These are phyloP conservation scores for Russula sp. DNA, from an alignment of 768 basidiomycete species.

Conservation along the genomic window DNA sequence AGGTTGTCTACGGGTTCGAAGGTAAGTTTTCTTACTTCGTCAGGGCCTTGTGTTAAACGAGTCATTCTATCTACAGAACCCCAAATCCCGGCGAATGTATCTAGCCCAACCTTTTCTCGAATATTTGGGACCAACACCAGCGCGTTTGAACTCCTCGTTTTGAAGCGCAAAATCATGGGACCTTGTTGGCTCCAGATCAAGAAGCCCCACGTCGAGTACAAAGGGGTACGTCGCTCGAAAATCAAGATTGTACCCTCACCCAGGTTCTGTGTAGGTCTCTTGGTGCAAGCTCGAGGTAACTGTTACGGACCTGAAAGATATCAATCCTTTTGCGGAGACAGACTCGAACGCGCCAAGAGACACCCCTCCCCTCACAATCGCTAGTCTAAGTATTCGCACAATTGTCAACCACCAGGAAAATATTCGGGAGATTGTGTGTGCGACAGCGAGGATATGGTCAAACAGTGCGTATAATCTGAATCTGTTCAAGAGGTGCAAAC, in stretches of 20 bases:
- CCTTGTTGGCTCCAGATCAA: slow-evolving; percentile 94
- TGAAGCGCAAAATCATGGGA: slow-evolving; percentile 98
- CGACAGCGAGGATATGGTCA: slow-evolving; percentile 78
- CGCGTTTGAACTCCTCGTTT: slow-evolving; percentile 86
- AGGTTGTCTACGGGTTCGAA: slow-evolving; percentile 86
- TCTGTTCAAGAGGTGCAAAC: background rate
- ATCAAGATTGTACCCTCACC: background rate
- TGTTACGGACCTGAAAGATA: slow-evolving; percentile 78
- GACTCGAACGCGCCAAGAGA: slow-evolving; percentile 69
- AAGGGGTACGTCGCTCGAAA: slow-evolving; percentile 54
- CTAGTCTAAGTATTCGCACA: slow-evolving; percentile 83
- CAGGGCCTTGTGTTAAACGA: background rate
- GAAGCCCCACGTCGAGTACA: slow-evolving; percentile 64
- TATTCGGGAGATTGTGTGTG: slow-evolving; percentile 88
- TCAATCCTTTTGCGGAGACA: slow-evolving; percentile 74
- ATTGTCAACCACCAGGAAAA: slow-evolving; percentile 93
- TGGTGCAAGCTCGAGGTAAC: slow-evolving; percentile 95
- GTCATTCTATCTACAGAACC: slow-evolving; percentile 44
- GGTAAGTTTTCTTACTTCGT: slow-evolving; percentile 37
- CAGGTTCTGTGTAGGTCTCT: slow-evolving; percentile 54
- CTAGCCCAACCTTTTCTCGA: slow-evolving; percentile 77
- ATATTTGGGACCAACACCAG: slow-evolving; percentile 90
- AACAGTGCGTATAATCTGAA: slow-evolving; percentile 42
- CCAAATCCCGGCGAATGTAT: slow-evolving; percentile 62
- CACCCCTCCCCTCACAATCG: slow-evolving; percentile 81